Evolutionary conservation across 1,284 basidiomycete species (phyloP), one percentile per base, ranked within the genome.

Genomic region (Ganoderma lingzhi): DNA sequence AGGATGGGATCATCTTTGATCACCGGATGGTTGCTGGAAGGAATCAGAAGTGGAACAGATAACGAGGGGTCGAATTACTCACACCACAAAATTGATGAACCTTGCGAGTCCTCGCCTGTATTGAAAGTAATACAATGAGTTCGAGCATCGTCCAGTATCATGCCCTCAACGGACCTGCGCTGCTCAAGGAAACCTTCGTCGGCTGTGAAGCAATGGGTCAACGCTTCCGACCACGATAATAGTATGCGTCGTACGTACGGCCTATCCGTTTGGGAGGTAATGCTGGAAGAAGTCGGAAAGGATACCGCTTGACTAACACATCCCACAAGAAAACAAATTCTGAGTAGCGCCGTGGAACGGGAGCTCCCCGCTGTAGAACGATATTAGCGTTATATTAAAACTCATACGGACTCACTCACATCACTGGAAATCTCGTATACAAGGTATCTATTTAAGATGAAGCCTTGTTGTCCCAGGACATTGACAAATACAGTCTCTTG

Each of bases 241-340:
- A 69, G 71, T 14, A 14, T 70, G 56, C 42, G 9, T 66, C 66
- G 65, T 14, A 87, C 92, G 84, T 78, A 94, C 95, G 91, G 78
- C 94, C 93, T 70, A 98, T 86, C 59, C 95, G 88, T 80, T 98
- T 98, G 0, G 96, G 96, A 10, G 96, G 96, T 44, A 98, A 82
- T 2, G 89, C 83, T n/a, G 95, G 92, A 70, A 97, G 86, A n/a
- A 98, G 83, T 44, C 96, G 89, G 87, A 98, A 98, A 0, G 96
- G 96, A 83, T 98, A 95, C 63, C 90, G 85, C 72, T 89, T 86
- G 67, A 89, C 82, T 45, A 98, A 84, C 71, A 90, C 92, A 70
- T 97, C 95, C 87, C 94, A 93, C 30, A 98, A 83, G 82, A 93
- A 96, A 8, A 88, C 88, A 78, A 98, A 98, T 78, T 98, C 96